Base-by-base conservation (phyloP, 768 basidiomycete genomes). In the Phylloporus sp. region DNA sequence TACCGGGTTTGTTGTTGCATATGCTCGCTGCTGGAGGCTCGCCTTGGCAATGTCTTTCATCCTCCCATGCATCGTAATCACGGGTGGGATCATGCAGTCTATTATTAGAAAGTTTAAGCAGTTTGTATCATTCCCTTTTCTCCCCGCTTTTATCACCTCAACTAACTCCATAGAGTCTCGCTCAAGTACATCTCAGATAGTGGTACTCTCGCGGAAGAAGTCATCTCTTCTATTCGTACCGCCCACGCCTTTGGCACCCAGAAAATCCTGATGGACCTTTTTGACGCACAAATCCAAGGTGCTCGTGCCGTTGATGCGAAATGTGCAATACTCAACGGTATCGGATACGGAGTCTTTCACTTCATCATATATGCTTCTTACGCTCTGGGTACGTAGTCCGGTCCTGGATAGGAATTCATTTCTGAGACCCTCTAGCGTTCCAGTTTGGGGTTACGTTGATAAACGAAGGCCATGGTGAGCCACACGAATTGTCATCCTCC, bases 221-320 rank as follows among this genome's bases (percentile, higher is more conserved):
- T 91, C 54, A 88, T 98, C 48, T 86, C 89, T 0, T 86, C 87
- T 34, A 71, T 97, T 48, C 83, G 93, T 17, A 94, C 90, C 1
- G 81, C 89, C 3, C 89, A 95, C 50, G 93, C 94, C 0, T 98
- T 98, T 56, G 90, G 90, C 33, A 85, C 82, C 0, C 88, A 92
- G 66, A 69, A 61, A 6, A 74, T 74, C 26, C 72, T 98, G 36
- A 57, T 79, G 2, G 53, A 55, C 5, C 66, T 89, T 17, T 98
- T 95, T 63, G 78, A 90, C 58, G 52, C 36, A 2, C 76, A 79
- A 47, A 76, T 91, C 54, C 65, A 72, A 20, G 57, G 71, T 49
- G 78, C 87, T 6, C 71, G 72, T 28, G 50, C 49, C 3, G 70
- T 78, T 6, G 81, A 87, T 52, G 58, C 75, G 44, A 84, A 79